Evolutionary conservation across 768 basidiomycete genomes (phyloP).

Genomic region (Boletus coccyginus): DNA sequence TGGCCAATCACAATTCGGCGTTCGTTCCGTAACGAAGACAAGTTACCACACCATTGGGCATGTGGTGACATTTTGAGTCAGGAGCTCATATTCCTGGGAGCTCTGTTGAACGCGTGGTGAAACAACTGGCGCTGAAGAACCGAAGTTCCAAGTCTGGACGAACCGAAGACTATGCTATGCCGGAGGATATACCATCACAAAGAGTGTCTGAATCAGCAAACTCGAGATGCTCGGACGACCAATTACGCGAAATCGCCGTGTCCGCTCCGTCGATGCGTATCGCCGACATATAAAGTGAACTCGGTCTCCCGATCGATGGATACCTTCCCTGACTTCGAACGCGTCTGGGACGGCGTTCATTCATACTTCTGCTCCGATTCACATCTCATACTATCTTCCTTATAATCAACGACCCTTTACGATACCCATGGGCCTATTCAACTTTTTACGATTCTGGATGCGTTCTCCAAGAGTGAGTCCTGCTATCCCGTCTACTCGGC

Average conservation of each 20-base stretch:
- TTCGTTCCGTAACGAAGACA: constrained; percentile 9
- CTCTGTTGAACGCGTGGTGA: constrained; percentile 12
- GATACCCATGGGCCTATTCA: constrained; percentile 27
- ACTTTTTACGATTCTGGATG: constrained; percentile 19
- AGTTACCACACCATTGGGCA: constrained; percentile 2
- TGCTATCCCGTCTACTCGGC: background rate
- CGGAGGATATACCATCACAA: constrained; percentile 1
- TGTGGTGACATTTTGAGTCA: constrained; percentile 5
- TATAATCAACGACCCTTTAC: constrained; percentile 23
- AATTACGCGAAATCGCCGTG: constrained; percentile 24
- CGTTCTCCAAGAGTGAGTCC: constrained; percentile 26
- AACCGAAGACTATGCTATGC: constrained; percentile 6
- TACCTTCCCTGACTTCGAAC: constrained; percentile 17
- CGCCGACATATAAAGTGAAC: constrained; percentile 28
- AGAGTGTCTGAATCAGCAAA: background rate
- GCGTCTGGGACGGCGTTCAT: constrained; percentile 23
- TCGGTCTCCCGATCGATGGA: constrained; percentile 12
- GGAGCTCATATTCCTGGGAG: constrained; percentile 17
- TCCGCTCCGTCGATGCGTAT: constrained; percentile 21
- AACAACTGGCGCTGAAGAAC: constrained; percentile 17
- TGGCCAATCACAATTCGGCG: constrained; percentile 15
- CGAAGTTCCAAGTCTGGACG: background rate
- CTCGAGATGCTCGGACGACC: constrained; percentile 6
- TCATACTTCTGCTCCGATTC: constrained; percentile 15
- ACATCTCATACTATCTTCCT: constrained; percentile 15